These are phyloP conservation scores for Saturnispora serradocipensis DNA, from an alignment of 805 yeast genomes.

Conservation along the genomic window DNA sequence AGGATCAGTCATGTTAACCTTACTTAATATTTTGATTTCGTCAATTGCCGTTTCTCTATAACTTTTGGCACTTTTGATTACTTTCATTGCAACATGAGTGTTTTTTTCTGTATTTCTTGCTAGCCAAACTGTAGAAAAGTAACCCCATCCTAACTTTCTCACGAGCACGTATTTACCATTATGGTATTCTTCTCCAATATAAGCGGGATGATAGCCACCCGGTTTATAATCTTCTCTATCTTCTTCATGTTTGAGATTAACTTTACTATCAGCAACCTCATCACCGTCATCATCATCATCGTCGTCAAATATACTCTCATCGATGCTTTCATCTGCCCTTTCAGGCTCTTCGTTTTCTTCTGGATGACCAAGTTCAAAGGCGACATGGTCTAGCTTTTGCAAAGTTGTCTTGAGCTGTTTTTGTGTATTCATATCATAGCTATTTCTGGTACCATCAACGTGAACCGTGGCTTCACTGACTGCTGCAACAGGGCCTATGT, in stretches of 20 bases:
- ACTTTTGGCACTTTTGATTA: conserved; percentile 83
- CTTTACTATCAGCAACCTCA: conserved; percentile 21
- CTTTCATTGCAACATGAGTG: conserved; percentile 85
- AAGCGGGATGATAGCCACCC: conserved; percentile 96
- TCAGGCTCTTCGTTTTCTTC: neutral
- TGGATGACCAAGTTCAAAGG: conserved; percentile 15
- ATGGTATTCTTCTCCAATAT: conserved; percentile 76
- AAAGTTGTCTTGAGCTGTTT: conserved; percentile 7
- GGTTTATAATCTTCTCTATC: conserved; percentile 73
- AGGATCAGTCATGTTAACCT: conserved; percentile 51
- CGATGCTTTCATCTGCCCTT: neutral
- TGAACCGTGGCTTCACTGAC: conserved; percentile 9
- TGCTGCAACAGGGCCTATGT: conserved; percentile 8
- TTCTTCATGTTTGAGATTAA: conserved; percentile 51
- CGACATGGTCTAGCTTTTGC: conserved; percentile 4
- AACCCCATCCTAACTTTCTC: conserved; percentile 98
- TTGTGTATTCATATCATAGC: neutral
- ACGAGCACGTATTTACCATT: conserved; percentile 63
- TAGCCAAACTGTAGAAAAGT: conserved; percentile 91
- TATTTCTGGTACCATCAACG: neutral
- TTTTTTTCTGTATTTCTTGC: conserved; percentile 53
- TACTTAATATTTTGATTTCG: conserved; percentile 73
- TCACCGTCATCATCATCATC: conserved; percentile 28
- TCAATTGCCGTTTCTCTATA: conserved; percentile 93
- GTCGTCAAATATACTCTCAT: conserved; percentile 11